Base-by-base conservation (phyloP, 2,329 filamentous ascomycete genomes). In the Fusarium aywerte region DNA sequence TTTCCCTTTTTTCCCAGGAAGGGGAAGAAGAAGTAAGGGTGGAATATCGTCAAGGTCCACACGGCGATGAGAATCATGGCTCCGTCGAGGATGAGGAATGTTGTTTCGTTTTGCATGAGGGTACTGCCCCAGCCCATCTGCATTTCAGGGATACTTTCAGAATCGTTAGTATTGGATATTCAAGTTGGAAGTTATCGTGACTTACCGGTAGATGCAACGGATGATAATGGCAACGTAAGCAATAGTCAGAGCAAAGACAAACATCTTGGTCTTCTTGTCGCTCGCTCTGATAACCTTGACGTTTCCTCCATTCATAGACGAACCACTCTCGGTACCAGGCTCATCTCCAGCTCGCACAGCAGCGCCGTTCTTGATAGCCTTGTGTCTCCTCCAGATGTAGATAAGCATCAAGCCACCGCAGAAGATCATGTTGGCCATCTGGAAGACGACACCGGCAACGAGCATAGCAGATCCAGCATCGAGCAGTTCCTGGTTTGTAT, bases 351-450 rank as follows among this genome's bases (percentile, higher is more conserved):
- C 35, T 1, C 51, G 33, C 1, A 63, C 58, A 7, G 45, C 47
- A n/a, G 54, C 36, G 11, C 63, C 67, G 2, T 50, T 58, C 33
- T 55, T 68, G 39, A 69, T 51, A 2, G 62, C 67, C 2, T 58
- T 61, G 10, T 49, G 54, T 47, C 67, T 58, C 5, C 67, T 62
- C 67, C 64, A 70, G 23, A 70, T 53, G 27, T 72, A 72, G 0
- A 72, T 15, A 7, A 72, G 49, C 70, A 72, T 72, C 15, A 72
- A 33, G 0, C 62, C 53, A 5, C 70, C 70, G 10, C 70, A 72
- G n/a, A 71, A 65, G 5, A 72, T 25, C 70, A 72, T 72, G 6
- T 72, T 72, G 12, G 43, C 66, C 55, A 72, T 52, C 13, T 72
- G 70, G 5, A 72, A 72, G 4, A 69, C 57, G 5, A 71, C 68